Base-by-base conservation (phyloP, 2,329 filamentous ascomycete genomes). In the Davidsoniella eucalypti region DNA sequence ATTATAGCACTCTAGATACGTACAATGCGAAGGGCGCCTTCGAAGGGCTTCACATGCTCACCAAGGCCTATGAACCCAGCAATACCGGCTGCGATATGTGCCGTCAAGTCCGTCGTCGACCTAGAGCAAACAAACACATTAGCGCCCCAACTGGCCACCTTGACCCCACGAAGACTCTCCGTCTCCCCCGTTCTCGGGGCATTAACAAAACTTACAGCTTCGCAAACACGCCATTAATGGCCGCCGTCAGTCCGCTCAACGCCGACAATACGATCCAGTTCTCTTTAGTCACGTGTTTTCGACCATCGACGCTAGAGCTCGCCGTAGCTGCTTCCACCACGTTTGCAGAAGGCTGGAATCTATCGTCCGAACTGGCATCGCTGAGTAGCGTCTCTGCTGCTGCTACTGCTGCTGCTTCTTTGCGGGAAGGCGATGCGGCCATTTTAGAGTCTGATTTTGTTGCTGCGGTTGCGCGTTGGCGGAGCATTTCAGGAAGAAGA, bases 211-310 rank as follows among this genome's bases (percentile, higher is more conserved):
- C 76, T 59, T 66, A 85, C 81, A 92, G 67, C 65, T 90, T 92
- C 0, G 85, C 85, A 67, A 90, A 87, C 4, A 85, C 80, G 53
- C 84, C 84, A 58, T 92, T 92, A 57, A 84, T 80, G 18, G 84
- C 83, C 29, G 85, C 85, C 59, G 83, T 88, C 49, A 75, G 78
- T 54, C 85, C 85, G 59, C 82, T 86, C 45, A 80, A 76, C 40
- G 88, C 62, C 40, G 85, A 82, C 55, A 83, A 73, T 47, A 80
- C 65, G 54, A 90, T 72, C 79, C 79, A 83, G 56, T 73, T 70
- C 16, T 36, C 17, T 17, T 43, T 33, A 9, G 8, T 33, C 29
- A 12, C 29, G 12, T 12, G 29, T 12, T 33, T 33, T 23, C 21
- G 21, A 2, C 29, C 29, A 33, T 33, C 3, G 12, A 12, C 8